Conservation (phyloP, 208 protist genomes). For the Leishmania tarentolae region DNA sequence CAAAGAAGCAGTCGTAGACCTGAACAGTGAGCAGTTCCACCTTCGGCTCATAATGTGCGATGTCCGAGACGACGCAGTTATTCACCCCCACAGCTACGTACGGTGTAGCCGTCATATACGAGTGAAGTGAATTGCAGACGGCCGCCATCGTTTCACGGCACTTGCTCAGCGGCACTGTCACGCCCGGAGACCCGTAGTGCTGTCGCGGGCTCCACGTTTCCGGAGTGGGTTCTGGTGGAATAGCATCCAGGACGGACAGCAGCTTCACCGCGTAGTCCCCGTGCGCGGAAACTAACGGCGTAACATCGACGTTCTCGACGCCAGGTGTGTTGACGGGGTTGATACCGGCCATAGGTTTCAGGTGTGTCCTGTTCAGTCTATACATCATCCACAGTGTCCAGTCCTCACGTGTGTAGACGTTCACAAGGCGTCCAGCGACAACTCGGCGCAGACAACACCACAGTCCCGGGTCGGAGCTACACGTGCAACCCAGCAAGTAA, state of each 20-base stretch:
- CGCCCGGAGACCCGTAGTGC: slow-evolving; percentile 55
- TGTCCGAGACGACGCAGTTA: slow-evolving; percentile 44
- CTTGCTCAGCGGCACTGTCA: slow-evolving; percentile 37
- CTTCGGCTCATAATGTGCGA: slow-evolving; percentile 21
- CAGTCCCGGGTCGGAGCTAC: slow-evolving; percentile 46
- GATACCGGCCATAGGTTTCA: slow-evolving; percentile 82
- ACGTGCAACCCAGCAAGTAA: slow-evolving; percentile 76
- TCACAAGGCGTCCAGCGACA: slow-evolving; percentile 86
- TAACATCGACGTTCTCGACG: slow-evolving; percentile 86
- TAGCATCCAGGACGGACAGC: slow-evolving; percentile 54
- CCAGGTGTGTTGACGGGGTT: slow-evolving; percentile 72
- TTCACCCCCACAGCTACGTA: slow-evolving; percentile 47
- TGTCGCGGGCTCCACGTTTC: slow-evolving; percentile 49
- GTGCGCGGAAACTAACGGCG: slow-evolving; percentile 61
- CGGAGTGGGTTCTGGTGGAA: slow-evolving; percentile 43
- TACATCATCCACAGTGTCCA: slow-evolving; percentile 86
- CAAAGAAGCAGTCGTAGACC: slow-evolving; percentile 54
- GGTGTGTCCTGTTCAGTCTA: slow-evolving; percentile 62
- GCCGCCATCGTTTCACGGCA: slow-evolving; percentile 33
- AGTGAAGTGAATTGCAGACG: slow-evolving; percentile 41
- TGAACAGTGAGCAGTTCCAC: slow-evolving; percentile 39
- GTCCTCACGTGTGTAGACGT: slow-evolving; percentile 87
- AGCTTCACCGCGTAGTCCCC: slow-evolving; percentile 63
- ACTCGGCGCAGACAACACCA: slow-evolving; percentile 71
- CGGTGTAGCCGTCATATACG: slow-evolving; percentile 35